A percentile compares a stretch with the other conserved stretches of the same genome.
Conservation (phyloP, 2,329 filamentous ascomycete species). For the Fusarium robinianum region DNA sequence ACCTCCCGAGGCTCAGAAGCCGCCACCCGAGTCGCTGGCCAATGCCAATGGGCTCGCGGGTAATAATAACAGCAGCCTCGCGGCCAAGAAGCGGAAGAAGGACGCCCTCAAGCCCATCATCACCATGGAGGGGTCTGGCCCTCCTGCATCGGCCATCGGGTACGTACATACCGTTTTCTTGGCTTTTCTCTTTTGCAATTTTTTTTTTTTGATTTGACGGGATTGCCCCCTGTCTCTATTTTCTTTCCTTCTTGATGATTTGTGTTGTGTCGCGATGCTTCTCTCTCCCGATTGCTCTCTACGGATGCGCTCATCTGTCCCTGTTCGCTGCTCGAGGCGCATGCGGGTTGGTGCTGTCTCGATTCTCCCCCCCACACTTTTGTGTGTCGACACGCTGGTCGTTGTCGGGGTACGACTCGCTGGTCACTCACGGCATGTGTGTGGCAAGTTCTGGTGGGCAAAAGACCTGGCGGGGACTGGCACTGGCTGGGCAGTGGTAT, state of each 20-base stretch:
- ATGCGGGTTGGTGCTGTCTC: too few species aligned
- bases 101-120: constrained; percentile 75
- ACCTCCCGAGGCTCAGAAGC: constrained; percentile 41
- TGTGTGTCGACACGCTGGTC: too few species aligned
- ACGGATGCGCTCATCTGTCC: too few species aligned
- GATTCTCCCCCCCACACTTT: too few species aligned
- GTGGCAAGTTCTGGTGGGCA: too few species aligned
- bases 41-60: constrained; percentile 37
- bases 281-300: too few species aligned
- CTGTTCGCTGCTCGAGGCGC: too few species aligned
- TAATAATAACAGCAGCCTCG: constrained; percentile 35
- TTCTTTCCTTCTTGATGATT: constrained; percentile 4
- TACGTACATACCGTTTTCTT: constrained; percentile 39
- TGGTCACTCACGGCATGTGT: too few species aligned
- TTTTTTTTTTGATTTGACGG: not conserved
- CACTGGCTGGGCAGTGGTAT: too few species aligned
- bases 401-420: too few species aligned
- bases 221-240: not conserved
- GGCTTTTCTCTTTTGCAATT: constrained; percentile 1
- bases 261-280: too few species aligned
- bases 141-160: constrained; percentile 37
- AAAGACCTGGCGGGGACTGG: too few species aligned
- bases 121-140: constrained; percentile 62
- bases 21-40: constrained; percentile 30
- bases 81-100: constrained; percentile 74